These are phyloP conservation scores for Penicillium samsonianum DNA, from an alignment of 495 filamentous ascomycete genomes.

Conservation along the genomic window DNA sequence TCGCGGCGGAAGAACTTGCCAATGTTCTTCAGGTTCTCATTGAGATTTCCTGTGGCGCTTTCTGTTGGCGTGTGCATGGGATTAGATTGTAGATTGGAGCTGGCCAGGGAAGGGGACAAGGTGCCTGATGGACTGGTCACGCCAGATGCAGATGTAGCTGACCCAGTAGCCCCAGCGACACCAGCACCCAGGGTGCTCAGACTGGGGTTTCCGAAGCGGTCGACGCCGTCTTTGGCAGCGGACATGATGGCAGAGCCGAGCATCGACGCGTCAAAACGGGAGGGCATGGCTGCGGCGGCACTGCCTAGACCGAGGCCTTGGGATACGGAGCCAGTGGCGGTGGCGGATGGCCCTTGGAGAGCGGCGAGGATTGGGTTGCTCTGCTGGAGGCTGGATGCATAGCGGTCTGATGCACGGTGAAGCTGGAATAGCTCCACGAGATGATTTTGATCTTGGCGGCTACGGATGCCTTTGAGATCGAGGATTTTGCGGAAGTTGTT, in stretches of 20 bases:
- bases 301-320: conserved; percentile 43
- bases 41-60: conserved; percentile 61
- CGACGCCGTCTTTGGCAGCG: conserved; percentile 87
- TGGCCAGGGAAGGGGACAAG: conserved; percentile 22
- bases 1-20: conserved; percentile 95
- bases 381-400: conserved; percentile 46
- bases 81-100: conserved; percentile 19
- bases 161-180: conserved; percentile 18
- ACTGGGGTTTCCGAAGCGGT: conserved; percentile 71
- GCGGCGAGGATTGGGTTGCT: conserved; percentile 47
- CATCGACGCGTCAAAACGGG: conserved; percentile 72
- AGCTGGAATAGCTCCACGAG: conserved; percentile 88
- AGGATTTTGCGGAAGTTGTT: conserved; percentile 96
- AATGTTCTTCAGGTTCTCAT: conserved; percentile 91
- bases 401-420: conserved; percentile 64
- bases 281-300: conserved; percentile 48
- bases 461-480: conserved; percentile 84
- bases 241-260: conserved; percentile 72
- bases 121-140: conserved; percentile 22
- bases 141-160: conserved; percentile 16
- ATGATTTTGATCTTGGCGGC: conserved; percentile 73
- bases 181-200: conserved; percentile 19
- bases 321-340: conserved; percentile 41
- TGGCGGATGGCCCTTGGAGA: conserved; percentile 42
- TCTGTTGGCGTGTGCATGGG: conserved; percentile 25